Evolutionary conservation across 2,329 filamentous ascomycete species (phyloP), one percentile per base, ranked within the genome.

Genomic region (Ophiostoma perfectum): DNA sequence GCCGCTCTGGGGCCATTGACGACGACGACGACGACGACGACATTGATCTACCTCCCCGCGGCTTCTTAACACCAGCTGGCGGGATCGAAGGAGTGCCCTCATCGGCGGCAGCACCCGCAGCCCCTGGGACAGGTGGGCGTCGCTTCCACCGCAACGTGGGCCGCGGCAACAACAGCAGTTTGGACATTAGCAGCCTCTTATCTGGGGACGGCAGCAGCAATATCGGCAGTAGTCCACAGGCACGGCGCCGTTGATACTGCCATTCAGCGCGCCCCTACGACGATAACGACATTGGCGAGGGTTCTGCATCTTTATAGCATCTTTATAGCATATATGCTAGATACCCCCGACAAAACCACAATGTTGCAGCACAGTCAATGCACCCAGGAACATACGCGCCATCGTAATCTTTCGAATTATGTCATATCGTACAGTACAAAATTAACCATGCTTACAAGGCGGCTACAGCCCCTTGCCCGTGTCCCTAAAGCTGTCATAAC

Each of bases 181-280:
- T 89, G 67, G 86, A 87, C 71, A 78, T 87, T 64, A 86, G 83
- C 72, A 81, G 83, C 52, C 76, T 87, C 9, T 76, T 87, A 66
- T 86, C 84, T 7, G 78, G 81, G 49, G 83, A 86, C 49, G 86
- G 84, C 68, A 87, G 85, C 75, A 87, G 84, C 71, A 79, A 84
- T 67, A 78, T 84, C 70, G 81, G 83, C 72, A 85, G 83, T 72
- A 87, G 84, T 72, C 85, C 85, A n/a, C 79, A 80, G 14, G 74
- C 80, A 9, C 78, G 79, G 68, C 78, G 81, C 12, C 49, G 41
- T 38, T 68, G 27, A 39, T 47, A 11, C 39, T 45, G 39, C 18
- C 39, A 27, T 2, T 27, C 27, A 27, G 27, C 27, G 2, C 27
- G 27, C 27, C 42, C 16, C 9, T 55, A 27, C 49, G 49, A 55